phyloP scores from a whole-genome alignment of 2,329 filamentous ascomycete species.

The Colletotrichum gloeosporioides region DNA sequence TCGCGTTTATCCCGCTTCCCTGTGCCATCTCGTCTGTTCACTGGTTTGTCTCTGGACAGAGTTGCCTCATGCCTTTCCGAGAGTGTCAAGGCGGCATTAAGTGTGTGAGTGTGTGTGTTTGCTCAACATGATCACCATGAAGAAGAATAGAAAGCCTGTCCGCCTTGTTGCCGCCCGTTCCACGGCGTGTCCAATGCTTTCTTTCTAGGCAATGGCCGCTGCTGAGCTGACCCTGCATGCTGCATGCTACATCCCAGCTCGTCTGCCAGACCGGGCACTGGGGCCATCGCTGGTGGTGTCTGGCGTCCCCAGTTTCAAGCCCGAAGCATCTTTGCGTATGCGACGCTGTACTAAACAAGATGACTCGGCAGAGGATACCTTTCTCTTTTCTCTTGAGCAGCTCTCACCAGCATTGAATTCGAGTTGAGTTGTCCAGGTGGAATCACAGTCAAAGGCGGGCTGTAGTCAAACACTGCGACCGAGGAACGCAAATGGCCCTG shows the following conservation, averaged over 20 bases:
- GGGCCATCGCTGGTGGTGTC: not conserved
- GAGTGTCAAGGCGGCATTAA: not conserved
- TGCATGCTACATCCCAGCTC: not conserved
- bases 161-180: not conserved
- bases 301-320: not conserved
- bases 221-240: not conserved
- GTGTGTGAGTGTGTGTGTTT: not conserved
- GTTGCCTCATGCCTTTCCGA: not conserved
- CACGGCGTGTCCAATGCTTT: not conserved
- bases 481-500: not conserved
- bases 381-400: not conserved
- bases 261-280: not conserved
- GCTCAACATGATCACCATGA: not conserved
- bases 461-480: not conserved
- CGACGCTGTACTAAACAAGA: not conserved
- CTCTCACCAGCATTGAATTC: fast-evolving
- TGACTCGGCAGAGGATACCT: not conserved
- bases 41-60: not conserved
- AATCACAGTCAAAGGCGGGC: not conserved
- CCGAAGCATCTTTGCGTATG: not conserved
- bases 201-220: not conserved
- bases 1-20: not conserved
- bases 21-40: not conserved
- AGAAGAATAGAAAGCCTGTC: not conserved
- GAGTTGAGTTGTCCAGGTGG: not conserved